Conservation (phyloP, 1,284 basidiomycete genomes). For the Ceratobasidium sp. region DNA sequence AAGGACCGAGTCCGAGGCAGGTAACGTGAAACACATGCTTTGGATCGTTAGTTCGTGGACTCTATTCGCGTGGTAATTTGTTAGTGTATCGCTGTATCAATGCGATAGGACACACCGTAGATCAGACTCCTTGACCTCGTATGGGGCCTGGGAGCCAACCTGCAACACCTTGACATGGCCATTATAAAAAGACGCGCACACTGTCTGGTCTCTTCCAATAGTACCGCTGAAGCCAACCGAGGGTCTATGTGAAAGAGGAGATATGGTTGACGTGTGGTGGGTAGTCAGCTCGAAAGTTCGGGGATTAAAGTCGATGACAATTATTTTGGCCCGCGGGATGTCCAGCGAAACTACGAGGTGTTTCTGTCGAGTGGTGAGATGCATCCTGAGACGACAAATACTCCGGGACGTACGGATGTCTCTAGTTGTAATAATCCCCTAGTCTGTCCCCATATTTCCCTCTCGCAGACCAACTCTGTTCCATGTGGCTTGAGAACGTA, state of each 20-base stretch:
- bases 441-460: constrained; percentile 38
- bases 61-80: constrained; percentile 51
- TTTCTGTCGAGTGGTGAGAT: neutral
- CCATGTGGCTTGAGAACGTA: constrained; percentile 36
- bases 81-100: neutral
- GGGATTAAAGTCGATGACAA: constrained; percentile 6
- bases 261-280: constrained; percentile 19
- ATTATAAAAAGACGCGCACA: constrained; percentile 25
- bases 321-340: constrained; percentile 13
- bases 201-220: constrained; percentile 6
- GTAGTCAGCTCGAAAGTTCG: neutral
- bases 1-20: constrained; percentile 54
- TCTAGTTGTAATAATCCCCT: constrained; percentile 14
- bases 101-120: constrained; percentile 9
- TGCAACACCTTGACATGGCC: constrained; percentile 22
- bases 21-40: constrained; percentile 66
- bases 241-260: constrained; percentile 17
- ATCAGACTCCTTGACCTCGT: constrained; percentile 24
- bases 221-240: constrained; percentile 11
- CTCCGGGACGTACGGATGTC: constrained; percentile 8
- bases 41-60: constrained; percentile 78
- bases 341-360: constrained; percentile 17
- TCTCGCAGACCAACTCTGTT: constrained; percentile 30
- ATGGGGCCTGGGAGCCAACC: neutral
- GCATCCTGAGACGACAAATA: neutral